Base-by-base conservation (phyloP, 768 basidiomycete species). In the Agaricus blazei region DNA sequence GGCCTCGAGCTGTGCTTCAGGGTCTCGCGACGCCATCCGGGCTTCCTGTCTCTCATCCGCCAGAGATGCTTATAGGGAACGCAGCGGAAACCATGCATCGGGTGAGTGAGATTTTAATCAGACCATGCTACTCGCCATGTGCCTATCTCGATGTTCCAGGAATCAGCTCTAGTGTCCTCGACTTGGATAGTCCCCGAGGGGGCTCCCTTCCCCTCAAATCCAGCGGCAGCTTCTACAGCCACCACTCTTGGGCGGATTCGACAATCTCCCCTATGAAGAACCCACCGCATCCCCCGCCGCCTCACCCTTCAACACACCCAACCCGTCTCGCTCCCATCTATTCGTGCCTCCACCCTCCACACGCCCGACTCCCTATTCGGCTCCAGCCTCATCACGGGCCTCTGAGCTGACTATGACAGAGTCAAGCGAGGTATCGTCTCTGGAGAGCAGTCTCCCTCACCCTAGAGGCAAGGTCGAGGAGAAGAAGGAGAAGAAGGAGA, bases 21-120 rank as follows among this genome's bases (percentile, higher is more conserved):
- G 48, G 53, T 41, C 53, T 48, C 27, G 46, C 54, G 42, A 46
- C 36, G 15, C 48, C 54, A 11, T 42, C 53, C 15, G 47, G 48
- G 38, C 27, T 54, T 4, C 47, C 41, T 23, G 47, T 42, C 34
- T 31, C 53, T 24, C 27, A 31, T 19, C 29, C 40, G 23, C 1
- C 36, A 27, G 54, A 55, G 14, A 12, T n/a, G 6, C 54, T 31
- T 26, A 28, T 14, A 15, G 47, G 23, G 28, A 43, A 42, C 1
- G 14, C 31, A 9, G 43, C 26, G n/a, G 38, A 19, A 12, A 19
- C 29, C 11, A 7, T 15, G 1, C 24, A 42, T 9, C 24, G 34
- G 54, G 54, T 55, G 40, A 43, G 47, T 48, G 3, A 9, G 27
- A 14, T 23, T 24, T 3, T 24, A 4, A 11, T 8, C 15, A 46